phyloP scores from a whole-genome alignment of 73 alveolate species.

The Paraurostyla sp. region DNA sequence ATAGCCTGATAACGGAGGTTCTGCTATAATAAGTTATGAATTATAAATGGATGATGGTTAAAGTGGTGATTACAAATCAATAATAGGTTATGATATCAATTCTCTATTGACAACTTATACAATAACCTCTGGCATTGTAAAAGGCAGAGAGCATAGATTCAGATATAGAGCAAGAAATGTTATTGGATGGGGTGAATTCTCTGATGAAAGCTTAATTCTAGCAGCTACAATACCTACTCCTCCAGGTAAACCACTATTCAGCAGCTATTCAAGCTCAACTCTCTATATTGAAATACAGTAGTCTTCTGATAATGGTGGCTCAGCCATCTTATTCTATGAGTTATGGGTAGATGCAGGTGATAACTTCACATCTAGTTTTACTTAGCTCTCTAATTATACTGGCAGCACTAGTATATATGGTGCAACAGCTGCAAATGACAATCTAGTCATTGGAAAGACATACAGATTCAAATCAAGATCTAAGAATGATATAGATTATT shows the following conservation, averaged over 20 bases:
- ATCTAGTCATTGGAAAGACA: conserved; percentile 48
- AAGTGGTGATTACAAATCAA: conserved; percentile 60
- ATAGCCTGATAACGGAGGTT: conserved; percentile 67
- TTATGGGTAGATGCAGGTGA: conserved; percentile 55
- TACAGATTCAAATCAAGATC: conserved; percentile 63
- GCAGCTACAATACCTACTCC: conserved; percentile 74
- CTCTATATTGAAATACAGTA: not conserved
- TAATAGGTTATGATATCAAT: conserved; percentile 56
- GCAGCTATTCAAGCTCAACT: not conserved
- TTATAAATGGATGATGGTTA: conserved; percentile 64
- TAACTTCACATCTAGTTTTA: conserved; percentile 42
- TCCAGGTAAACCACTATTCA: conserved; percentile 66
- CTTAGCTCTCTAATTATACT: conserved; percentile 6
- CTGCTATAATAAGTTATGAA: conserved; percentile 65
- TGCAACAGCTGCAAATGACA: conserved; percentile 30
- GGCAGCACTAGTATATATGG: conserved; percentile 26
- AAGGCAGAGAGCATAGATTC: conserved; percentile 66
- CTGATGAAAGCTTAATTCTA: conserved; percentile 30
- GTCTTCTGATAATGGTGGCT: conserved; percentile 61
- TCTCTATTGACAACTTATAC: conserved; percentile 53
- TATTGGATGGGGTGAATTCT: conserved; percentile 75
- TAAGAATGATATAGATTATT: conserved; percentile 52
- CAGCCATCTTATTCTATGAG: conserved; percentile 27
- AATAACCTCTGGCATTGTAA: not conserved
- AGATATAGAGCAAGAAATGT: conserved; percentile 71